Evolutionary conservation across 495 filamentous ascomycete genomes (phyloP).

Genomic region (Tetracladium marchalianum): DNA sequence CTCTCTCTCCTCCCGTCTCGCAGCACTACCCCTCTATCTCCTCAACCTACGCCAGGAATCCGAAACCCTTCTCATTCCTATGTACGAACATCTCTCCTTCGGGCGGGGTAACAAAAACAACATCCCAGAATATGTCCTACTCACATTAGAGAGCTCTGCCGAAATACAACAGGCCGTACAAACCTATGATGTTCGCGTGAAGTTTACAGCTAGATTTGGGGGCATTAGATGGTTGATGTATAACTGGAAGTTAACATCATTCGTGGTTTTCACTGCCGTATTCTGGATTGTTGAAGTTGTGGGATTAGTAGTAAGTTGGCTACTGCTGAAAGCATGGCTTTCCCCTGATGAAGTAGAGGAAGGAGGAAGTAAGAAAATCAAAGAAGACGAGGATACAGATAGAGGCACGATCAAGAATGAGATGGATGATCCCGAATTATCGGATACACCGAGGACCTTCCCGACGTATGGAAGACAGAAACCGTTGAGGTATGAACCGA

Average conservation of each 20-base stretch:
- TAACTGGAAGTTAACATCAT: conserved; percentile 58
- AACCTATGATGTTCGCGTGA: conserved; percentile 59
- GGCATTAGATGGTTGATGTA: conserved; percentile 85
- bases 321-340: conserved; percentile 33
- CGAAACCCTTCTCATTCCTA: conserved; percentile 44
- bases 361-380: conserved; percentile 10
- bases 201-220: conserved; percentile 58
- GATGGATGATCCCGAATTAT: conserved; percentile 26
- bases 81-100: conserved; percentile 67
- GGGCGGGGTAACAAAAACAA: conserved; percentile 35
- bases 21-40: conserved; percentile 48
- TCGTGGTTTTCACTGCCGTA: conserved; percentile 49
- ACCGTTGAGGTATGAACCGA: conserved; percentile 31
- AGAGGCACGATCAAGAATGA: conserved; percentile 8
- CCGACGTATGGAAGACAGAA: conserved; percentile 43
- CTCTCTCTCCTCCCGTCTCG: conserved; percentile 21
- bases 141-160: conserved; percentile 52
- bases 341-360: conserved; percentile 7
- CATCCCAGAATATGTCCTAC: conserved; percentile 44
- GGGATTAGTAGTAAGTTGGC: conserved; percentile 40
- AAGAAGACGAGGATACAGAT: conserved; percentile 23
- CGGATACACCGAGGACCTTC: conserved; percentile 39
- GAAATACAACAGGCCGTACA: conserved; percentile 47
- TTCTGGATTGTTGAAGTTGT: conserved; percentile 71
- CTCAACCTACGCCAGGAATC: conserved; percentile 39